Evolutionary conservation across 1,284 basidiomycete species (phyloP).

Genomic region (Heterobasidion annosum): DNA sequence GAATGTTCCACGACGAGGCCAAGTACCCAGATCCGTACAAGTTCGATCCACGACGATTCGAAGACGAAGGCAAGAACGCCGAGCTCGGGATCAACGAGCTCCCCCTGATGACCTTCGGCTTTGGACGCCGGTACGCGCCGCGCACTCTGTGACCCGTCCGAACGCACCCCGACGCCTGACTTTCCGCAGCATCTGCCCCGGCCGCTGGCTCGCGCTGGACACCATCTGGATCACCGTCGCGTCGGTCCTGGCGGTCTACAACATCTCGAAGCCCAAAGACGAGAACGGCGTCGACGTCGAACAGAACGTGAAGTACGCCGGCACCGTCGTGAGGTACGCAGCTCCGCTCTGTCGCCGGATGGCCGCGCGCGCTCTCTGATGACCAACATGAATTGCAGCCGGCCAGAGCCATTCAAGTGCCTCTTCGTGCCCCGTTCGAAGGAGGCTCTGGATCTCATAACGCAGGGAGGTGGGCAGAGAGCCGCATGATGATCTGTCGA

Average conservation of each 20-base stretch:
- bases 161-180: not conserved
- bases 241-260: not conserved
- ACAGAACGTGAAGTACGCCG: not conserved
- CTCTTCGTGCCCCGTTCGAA: no score
- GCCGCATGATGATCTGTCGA: no score
- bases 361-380: no score
- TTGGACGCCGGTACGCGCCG: not conserved
- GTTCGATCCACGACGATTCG: slow-evolving; percentile 1
- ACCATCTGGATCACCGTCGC: not conserved
- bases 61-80: not conserved
- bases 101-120: not conserved
- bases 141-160: not conserved
- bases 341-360: no score
- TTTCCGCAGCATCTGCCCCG: not conserved
- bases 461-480: no score
- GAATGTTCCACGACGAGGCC: not conserved
- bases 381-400: no score
- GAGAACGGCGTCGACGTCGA: not conserved
- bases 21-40: not conserved
- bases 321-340: slow-evolving; percentile 2
- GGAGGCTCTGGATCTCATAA: no score
- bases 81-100: not conserved
- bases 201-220: not conserved
- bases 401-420: no score
- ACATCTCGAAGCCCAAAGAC: not conserved